Evolutionary conservation across 768 basidiomycete species (phyloP), one percentile per base, ranked within the genome.

Genomic region (Pleurotus tuber-regium): DNA sequence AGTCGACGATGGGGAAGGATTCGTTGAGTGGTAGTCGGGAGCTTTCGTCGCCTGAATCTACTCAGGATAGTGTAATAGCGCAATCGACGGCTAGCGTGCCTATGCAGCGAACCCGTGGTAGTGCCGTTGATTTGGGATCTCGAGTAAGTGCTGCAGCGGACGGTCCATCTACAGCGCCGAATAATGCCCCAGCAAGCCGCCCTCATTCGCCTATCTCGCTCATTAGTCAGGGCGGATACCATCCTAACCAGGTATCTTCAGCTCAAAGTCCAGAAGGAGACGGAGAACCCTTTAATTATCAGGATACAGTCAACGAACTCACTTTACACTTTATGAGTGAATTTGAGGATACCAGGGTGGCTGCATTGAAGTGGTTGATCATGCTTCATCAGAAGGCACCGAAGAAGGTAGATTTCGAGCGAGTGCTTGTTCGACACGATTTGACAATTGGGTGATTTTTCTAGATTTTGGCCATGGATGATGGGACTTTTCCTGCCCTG

Each of bases 351-450:
- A 98, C 97, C 0, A 75, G 95, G 43, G 92, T 98, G 4, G 93
- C 94, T 23, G 94, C 96, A 2, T 67, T 99, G 59, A 95, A 96
- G 69, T 99, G 97, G 97, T 73, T 99, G 31, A 86, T 97, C 51
- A 99, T 99, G 97, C 71, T 99, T 46, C 97, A 99, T 69, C 90
- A 95, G 65, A 98, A 98, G 63, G 93, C 94, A 10, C 97, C 97
- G 0, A 91, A 87, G 70, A 96, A 96, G 83, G 94, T 89, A 54
- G 40, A 62, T 48, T 9, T 44, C 19, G 16, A n/a, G n/a, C n/a
- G n/a, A 16, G 3, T 35, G 47, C 28, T 60, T 44, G 29, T 28
- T 28, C 10, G 10, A 10, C 5, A 25, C 10, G 12, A 29, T 25
- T 42, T 26, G 28, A 14, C 12, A 4, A 7, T 39, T 40, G 19